Evolutionary conservation across 1,284 basidiomycete species (phyloP).

Genomic region (Marasmius tenuissimus): DNA sequence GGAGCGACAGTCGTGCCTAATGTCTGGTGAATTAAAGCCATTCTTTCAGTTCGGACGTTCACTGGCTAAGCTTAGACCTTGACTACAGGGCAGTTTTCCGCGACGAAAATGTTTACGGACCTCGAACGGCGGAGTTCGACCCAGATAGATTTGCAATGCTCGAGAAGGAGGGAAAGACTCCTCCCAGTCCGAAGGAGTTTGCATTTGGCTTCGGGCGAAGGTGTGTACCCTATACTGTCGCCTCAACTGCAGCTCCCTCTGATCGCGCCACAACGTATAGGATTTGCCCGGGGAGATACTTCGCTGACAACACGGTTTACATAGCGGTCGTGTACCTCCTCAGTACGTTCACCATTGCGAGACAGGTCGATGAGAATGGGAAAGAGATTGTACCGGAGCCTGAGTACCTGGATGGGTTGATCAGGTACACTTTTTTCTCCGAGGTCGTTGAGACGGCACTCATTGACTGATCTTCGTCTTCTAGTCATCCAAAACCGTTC

Average conservation of each 20-base stretch:
- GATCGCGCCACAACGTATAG: neutral
- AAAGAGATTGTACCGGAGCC: neutral
- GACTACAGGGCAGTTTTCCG: constrained; percentile 19
- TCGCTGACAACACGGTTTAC: neutral
- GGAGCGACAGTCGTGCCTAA: neutral
- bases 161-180: constrained; percentile 25
- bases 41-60: neutral
- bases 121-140: constrained; percentile 21
- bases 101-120: constrained; percentile 43
- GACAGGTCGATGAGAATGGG: neutral
- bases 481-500: too few species aligned
- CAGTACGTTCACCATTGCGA: neutral
- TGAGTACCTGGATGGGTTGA: too few species aligned
- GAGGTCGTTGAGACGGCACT: too few species aligned
- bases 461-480: too few species aligned
- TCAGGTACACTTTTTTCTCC: too few species aligned
- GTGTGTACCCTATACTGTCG: constrained; percentile 25
- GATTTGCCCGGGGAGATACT: neutral
- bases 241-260: too few species aligned
- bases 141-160: constrained; percentile 37
- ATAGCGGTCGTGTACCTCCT: neutral
- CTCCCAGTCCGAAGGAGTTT: neutral
- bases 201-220: constrained; percentile 57
- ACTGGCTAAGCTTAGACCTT: neutral
- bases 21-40: constrained; percentile 5